Evolutionary conservation across 1,284 basidiomycete genomes (phyloP), one percentile per base, ranked within the genome.

Genomic region (Ustilago trichophora): DNA sequence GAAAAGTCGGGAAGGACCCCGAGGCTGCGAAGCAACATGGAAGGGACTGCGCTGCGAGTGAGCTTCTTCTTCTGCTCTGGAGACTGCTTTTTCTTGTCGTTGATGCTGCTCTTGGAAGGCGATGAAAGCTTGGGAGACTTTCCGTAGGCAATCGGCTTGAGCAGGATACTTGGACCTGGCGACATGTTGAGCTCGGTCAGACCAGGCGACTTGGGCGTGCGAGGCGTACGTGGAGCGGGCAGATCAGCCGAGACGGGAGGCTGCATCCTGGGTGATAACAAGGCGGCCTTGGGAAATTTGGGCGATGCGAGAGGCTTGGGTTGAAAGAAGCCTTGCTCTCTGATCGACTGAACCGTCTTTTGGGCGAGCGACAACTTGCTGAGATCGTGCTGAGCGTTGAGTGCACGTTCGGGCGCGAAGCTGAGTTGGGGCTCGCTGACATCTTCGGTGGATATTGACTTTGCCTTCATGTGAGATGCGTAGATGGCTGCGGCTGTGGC

Each of bases 1-100:
- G 54, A 41, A n/a, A 59, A 38, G 33, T 59, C 51, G 5, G 53
- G 53, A 26, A 62, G 22, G 25, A 68, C 65, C 13, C 69, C 65
- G 13, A 72, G 65, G 34, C 69, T 72, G 42, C 56, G 59, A 26
- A 72, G 63, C 35, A 72, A 38, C 40, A 69, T 32, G n/a, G 69
- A 72, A 2, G 69, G 65, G 15, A 72, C 56, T 2, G 64, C 64
- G 34, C 55, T 55, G 6, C 66, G 66, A 16, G 57, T 51, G 29
- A 46, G 32, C 42, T 68, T 53, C 58, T 57, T 68, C 37, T 68
- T 68, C 35, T 45, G 43, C 31, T 66, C 51, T 31, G 44, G 31
- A 0, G 45, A 35, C 8, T 40, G 32, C 35, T 53, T 36, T 29
- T 53, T 47, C 25, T 47, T 52, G 11, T 52, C 35, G 6, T 4